Conservation (phyloP, 1,284 basidiomycete species). For the Irpex rosettiformis region DNA sequence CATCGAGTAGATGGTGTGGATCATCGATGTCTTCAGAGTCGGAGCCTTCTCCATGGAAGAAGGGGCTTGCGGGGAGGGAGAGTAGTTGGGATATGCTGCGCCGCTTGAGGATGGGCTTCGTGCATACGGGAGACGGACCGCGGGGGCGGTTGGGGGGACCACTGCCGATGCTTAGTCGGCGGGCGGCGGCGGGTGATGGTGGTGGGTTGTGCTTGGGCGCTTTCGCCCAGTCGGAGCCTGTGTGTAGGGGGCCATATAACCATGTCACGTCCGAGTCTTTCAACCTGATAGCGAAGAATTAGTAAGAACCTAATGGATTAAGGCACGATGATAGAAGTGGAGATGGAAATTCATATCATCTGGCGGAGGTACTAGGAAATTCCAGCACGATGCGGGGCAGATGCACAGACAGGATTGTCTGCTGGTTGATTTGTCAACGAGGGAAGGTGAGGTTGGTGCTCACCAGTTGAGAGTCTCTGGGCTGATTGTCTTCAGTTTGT, state of each 20-base stretch:
- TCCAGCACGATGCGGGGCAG: slow-evolving; percentile 12
- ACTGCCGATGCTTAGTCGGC: slow-evolving; percentile 21
- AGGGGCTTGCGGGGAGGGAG: slow-evolving; percentile 52
- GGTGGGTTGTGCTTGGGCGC: slow-evolving; percentile 38
- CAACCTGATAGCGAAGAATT: slow-evolving; percentile 59
- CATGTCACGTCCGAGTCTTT: slow-evolving; percentile 99
- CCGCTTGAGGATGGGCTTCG: slow-evolving; percentile 96
- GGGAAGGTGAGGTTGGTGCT: slow-evolving; percentile 31
- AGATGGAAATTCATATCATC: neutral
- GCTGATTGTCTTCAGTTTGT: slow-evolving; percentile 91
- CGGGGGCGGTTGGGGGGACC: slow-evolving; percentile 29
- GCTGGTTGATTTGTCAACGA: neutral
- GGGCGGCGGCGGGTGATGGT: slow-evolving; percentile 13
- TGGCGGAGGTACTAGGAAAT: slow-evolving; percentile 1
- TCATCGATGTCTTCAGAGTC: slow-evolving; percentile 31
- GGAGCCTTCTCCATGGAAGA: slow-evolving; percentile 45
- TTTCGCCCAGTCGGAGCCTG: slow-evolving; percentile 76
- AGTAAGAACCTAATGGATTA: slow-evolving; percentile 8
- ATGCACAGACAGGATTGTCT: too few species aligned
- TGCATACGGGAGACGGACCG: slow-evolving; percentile 29
- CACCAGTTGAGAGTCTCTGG: slow-evolving; percentile 99
- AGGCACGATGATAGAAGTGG: neutral
- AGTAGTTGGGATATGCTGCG: slow-evolving; percentile 92
- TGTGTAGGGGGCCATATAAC: slow-evolving; percentile 97
- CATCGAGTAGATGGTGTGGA: slow-evolving; percentile 27